Conservation (phyloP, 106 monocot genomes). For the Dioscorea zingiberensis region DNA sequence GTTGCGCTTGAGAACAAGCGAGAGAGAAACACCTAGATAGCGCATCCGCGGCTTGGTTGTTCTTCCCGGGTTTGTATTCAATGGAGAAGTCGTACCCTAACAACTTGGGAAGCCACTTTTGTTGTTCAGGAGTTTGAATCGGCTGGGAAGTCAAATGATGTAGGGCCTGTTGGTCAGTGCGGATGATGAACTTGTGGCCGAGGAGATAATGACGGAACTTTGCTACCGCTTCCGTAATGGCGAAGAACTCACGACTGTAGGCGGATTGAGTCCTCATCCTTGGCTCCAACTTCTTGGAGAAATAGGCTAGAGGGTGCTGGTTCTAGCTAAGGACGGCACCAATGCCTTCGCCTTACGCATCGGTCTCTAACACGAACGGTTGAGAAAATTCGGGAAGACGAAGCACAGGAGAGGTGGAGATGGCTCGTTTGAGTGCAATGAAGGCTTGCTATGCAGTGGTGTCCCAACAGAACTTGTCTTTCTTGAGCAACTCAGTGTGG, state of each 20-base stretch:
- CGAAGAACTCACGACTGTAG: conserved; percentile 13
- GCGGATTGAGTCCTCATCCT: background rate
- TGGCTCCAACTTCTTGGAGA: background rate
- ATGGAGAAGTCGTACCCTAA: conserved; percentile 1
- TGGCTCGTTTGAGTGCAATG: background rate
- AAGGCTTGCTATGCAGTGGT: background rate
- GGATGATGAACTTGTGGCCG: conserved; percentile 2
- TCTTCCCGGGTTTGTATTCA: background rate
- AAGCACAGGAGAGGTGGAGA: conserved; percentile 1
- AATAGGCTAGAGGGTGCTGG: background rate
- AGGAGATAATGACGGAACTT: conserved; percentile 6
- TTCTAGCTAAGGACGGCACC: background rate
- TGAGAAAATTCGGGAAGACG: background rate
- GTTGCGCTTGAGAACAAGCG: too few species aligned
- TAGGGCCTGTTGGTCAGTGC: conserved; percentile 9
- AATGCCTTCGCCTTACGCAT: background rate
- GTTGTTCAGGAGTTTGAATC: conserved; percentile 6
- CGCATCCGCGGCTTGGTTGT: background rate
- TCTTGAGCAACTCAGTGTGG: background rate
- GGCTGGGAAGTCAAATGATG: conserved; percentile 1
- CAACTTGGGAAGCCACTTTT: conserved; percentile 6
- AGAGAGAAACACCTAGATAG: background rate
- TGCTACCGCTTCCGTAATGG: background rate
- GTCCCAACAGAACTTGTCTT: background rate
- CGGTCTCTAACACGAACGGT: background rate